phyloP scores from a whole-genome alignment of 306 rosid genomes.

The Cucumis hystrix region DNA sequence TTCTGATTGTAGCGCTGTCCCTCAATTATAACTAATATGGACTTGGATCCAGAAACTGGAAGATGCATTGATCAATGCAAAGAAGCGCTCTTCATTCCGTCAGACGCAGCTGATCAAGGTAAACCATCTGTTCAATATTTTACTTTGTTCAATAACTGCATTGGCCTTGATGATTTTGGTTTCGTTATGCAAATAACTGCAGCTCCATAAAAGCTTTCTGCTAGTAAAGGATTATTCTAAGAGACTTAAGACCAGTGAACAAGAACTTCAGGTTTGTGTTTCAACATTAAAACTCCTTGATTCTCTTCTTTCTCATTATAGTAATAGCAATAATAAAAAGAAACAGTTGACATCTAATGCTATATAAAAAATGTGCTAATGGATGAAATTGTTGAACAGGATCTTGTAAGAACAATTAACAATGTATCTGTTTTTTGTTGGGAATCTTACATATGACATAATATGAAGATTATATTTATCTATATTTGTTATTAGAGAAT shows the following conservation, averaged over 20 bases:
- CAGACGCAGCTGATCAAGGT: conserved; percentile 69
- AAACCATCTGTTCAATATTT: not conserved
- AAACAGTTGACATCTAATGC: not conserved
- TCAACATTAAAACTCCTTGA: not conserved
- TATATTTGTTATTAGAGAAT: not conserved
- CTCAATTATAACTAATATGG: not conserved
- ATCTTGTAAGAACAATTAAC: not conserved
- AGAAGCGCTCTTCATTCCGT: conserved; percentile 53
- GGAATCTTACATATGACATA: not conserved
- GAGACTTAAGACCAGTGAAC: conserved; percentile 48
- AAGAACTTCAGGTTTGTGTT: conserved; percentile 74
- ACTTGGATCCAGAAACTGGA: conserved; percentile 58
- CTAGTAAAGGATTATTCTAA: conserved; percentile 51
- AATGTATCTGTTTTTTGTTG: not conserved
- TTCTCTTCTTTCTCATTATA: not conserved
- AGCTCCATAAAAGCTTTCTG: conserved; percentile 56
- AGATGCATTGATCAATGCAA: conserved; percentile 65
- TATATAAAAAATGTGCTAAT: not conserved
- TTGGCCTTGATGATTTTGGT: conserved; percentile 8
- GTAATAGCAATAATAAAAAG: too few species aligned
- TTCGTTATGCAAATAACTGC: conserved; percentile 18
- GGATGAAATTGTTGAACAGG: not conserved
- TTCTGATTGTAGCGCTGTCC: not conserved
- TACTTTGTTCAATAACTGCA: not conserved
- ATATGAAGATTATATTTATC: not conserved